Evolutionary conservation across 345 rosid species (phyloP).

Genomic region (Hirschfeldia incana): DNA sequence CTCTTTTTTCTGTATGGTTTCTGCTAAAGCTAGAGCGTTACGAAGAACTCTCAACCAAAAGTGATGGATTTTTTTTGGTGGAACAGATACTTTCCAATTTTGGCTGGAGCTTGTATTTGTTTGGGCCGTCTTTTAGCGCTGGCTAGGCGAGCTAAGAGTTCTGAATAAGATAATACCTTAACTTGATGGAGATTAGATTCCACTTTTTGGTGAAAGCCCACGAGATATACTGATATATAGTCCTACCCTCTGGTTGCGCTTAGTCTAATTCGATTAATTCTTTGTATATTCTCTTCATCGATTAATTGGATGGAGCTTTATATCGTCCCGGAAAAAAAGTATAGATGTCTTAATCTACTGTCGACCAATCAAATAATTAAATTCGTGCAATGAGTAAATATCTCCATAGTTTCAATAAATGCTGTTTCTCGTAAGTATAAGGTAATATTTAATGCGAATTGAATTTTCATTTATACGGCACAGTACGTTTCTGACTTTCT

Average conservation of each 20-base stretch:
- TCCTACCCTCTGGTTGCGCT: no score
- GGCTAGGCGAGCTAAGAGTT: background rate
- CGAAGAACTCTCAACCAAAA: no score
- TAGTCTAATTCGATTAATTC: no score
- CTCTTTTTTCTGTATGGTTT: no score
- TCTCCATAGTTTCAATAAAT: conserved; percentile 24
- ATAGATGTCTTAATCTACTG: conserved; percentile 21
- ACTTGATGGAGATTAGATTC: no score
- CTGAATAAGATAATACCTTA: no score
- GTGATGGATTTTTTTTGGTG: background rate
- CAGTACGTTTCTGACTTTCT: conserved; percentile 28
- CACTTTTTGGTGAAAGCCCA: no score
- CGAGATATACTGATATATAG: no score
- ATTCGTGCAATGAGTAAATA: conserved; percentile 12
- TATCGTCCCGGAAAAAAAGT: conserved; percentile 5
- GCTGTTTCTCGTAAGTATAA: background rate
- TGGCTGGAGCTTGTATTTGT: background rate
- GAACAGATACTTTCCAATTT: background rate
- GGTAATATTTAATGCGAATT: conserved; percentile 25
- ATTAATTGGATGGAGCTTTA: no score
- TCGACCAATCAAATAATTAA: conserved; percentile 27
- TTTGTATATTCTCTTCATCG: no score
- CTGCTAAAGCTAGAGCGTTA: no score
- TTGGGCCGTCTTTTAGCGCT: background rate
- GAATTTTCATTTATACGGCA: conserved; percentile 14